These are phyloP conservation scores for Vigna radiata DNA, from an alignment of 306 rosid species.

Conservation along the genomic window DNA sequence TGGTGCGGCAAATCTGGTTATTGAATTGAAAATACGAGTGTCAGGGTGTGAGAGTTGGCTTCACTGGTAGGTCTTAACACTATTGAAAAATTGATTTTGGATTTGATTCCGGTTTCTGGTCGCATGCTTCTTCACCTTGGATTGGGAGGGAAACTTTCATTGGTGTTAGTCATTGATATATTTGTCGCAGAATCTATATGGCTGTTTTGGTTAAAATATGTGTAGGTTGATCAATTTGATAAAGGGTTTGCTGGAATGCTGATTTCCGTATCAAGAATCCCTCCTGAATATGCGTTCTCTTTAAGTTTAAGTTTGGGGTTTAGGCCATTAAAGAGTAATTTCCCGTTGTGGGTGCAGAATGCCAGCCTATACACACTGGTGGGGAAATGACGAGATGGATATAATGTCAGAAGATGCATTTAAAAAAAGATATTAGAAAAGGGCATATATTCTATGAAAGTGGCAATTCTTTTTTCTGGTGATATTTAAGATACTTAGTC, in stretches of 20 bases:
- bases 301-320: neutral
- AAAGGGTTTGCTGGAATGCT: neutral
- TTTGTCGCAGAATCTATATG: neutral
- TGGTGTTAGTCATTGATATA: neutral
- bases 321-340: conserved; percentile 16
- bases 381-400: conserved; percentile 33
- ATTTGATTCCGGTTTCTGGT: conserved; percentile 13
- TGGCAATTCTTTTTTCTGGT: neutral
- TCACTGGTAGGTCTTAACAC: conserved; percentile 2
- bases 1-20: neutral
- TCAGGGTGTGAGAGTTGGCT: conserved; percentile 1
- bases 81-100: neutral
- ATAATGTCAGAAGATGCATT: conserved; percentile 3
- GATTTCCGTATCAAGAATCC: neutral
- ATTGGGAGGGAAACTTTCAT: neutral
- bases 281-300: neutral
- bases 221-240: conserved; percentile 10
- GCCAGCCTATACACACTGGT: neutral
- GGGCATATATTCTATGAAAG: neutral
- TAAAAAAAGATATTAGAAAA: neutral
- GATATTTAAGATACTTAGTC: conserved; percentile 9
- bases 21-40: conserved; percentile 1
- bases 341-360: neutral
- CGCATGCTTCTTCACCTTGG: neutral
- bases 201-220: neutral